Percentiles rank a stretch among this genome's conserved stretches.
These are phyloP conservation scores for Begonia masoniana DNA, from an alignment of 306 rosid genomes.

Conservation along the genomic window DNA sequence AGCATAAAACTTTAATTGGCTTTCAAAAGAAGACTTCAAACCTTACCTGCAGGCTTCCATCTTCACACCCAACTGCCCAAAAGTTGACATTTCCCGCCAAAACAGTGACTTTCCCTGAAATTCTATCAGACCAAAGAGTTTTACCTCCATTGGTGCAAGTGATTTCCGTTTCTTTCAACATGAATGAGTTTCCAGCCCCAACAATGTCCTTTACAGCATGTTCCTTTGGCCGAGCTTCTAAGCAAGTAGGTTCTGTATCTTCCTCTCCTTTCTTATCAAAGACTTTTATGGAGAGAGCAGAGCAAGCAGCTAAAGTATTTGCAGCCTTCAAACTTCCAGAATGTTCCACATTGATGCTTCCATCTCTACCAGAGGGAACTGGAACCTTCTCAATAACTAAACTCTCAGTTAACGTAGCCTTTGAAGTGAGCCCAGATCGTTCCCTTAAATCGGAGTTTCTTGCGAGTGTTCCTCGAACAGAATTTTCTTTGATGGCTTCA, in stretches of 20 bases:
- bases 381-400: conserved; percentile 83
- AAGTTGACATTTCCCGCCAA: conserved; percentile 88
- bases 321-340: conserved; percentile 40
- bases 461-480: conserved; percentile 35
- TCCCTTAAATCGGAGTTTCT: conserved; percentile 53
- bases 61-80: conserved; percentile 98
- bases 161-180: conserved; percentile 80
- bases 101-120: conserved; percentile 85
- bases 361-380: conserved; percentile 30
- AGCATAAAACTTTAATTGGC: too few species aligned
- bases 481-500: conserved; percentile 36
- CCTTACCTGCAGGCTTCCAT: conserved; percentile 87
- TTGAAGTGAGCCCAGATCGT: conserved; percentile 70
- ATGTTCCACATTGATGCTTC: conserved; percentile 54
- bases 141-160: conserved; percentile 50
- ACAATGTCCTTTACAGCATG: conserved; percentile 64
- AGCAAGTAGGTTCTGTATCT: conserved; percentile 50
- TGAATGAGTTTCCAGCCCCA: conserved; percentile 59
- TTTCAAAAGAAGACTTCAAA: neutral
- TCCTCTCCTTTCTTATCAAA: conserved; percentile 75
- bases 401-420: conserved; percentile 74
- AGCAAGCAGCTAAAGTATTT: conserved; percentile 38
- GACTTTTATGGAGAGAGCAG: conserved; percentile 64
- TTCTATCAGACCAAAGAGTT: conserved; percentile 89
- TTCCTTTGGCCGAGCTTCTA: conserved; percentile 79